Evolutionary conservation across 1,284 basidiomycete genomes (phyloP), one percentile per base, ranked within the genome.

Genomic region (Rhodofomes roseus): DNA sequence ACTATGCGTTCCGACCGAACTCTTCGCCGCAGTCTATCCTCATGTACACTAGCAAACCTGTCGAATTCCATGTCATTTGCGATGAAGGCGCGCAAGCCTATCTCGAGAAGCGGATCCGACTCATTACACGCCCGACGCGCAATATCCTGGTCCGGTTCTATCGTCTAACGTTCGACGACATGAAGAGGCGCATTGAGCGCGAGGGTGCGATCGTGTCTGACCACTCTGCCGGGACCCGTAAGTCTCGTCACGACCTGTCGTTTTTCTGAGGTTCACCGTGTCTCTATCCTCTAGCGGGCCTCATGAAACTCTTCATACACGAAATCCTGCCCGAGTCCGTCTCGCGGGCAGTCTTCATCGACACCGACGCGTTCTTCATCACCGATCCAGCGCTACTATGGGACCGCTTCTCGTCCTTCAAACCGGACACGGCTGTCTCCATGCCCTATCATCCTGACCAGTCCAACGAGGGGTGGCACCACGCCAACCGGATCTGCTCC

Each of bases 341-440:
- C 52, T 69, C 71, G 58, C 78, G 74, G 65, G 74, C 74, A 18
- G 80, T 81, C 57, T 82, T 75, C 64, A 67, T 82, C 59, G 80
- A 82, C 66, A 80, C 79, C 8, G 79, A 82, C 64, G 78, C 80
- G 1, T 72, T 81, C 62, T 78, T 81, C 68, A 75, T 81, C 57
- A 71, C 76, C 14, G 78, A 82, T 62, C 78, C 80, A 1, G 68
- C 71, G 18, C 70, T 78, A 39, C 74, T 81, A 25, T 81, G 79
- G 79, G 68, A 76, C n/a, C 68, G 70, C 46, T 81, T 80, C 61
- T 64, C 66, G 50, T 61, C 56, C 23, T 69, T 78, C 57, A 65
- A 66, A 16, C 67, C 75, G 23, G 61, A 67, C 5, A 75, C 75
- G 46, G 74, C 77, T 31, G 68, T 81, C 59, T 71, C 74, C 44